phyloP scores from a whole-genome alignment of 2,329 filamentous ascomycete species.

The Cadophora sp. region DNA sequence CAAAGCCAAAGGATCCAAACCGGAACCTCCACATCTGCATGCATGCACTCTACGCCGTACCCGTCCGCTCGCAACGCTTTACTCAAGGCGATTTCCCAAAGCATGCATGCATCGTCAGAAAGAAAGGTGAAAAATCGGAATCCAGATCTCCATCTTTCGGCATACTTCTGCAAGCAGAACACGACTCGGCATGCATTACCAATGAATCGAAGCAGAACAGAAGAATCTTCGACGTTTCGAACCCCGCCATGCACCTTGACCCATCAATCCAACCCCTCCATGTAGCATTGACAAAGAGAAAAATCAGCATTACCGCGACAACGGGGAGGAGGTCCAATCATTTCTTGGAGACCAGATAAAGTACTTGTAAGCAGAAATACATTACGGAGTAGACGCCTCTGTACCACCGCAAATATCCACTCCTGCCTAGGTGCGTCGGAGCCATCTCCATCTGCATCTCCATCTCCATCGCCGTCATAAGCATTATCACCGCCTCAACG shows the following conservation, averaged over 20 bases:
- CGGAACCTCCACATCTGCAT: constrained; percentile 9
- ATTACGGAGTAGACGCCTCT: not conserved
- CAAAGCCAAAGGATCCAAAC: not conserved
- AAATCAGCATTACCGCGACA: not conserved
- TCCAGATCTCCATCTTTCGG: not conserved
- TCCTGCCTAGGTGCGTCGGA: not conserved
- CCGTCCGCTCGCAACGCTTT: not conserved
- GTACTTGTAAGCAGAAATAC: not conserved
- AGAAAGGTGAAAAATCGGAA: not conserved
- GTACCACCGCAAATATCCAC: not conserved
- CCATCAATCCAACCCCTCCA: constrained; percentile 12
- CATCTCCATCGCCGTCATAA: not conserved
- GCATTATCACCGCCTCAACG: constrained; percentile 1
- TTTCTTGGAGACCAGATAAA: not conserved
- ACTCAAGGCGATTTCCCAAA: not conserved
- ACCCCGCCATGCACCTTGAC: too few species aligned
- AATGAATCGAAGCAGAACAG: not conserved
- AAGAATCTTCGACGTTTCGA: not conserved
- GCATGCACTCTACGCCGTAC: constrained; percentile 8
- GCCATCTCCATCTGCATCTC: not conserved
- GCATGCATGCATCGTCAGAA: not conserved
- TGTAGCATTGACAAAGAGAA: not conserved
- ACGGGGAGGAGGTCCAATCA: not conserved
- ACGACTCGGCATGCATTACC: constrained; percentile 4
- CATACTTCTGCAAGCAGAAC: not conserved